Evolutionary conservation across 2,329 filamentous ascomycete species (phyloP), one percentile per base, ranked within the genome.

Genomic region (Colletotrichum lupini): DNA sequence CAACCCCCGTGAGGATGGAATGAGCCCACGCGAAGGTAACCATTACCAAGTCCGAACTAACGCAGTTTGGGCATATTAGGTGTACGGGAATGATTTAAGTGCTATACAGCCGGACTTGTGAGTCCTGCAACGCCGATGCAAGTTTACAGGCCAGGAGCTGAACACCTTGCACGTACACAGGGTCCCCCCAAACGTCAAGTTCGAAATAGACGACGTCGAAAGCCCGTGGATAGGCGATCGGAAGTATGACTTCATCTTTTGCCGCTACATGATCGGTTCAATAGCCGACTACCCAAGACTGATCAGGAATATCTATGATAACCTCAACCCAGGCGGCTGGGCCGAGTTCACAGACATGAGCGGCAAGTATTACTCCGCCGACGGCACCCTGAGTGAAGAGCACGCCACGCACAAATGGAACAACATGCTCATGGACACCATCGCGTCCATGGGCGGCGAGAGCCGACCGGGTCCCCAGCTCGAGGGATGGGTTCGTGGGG

Each of bases 121-220:
- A n/a, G n/a, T n/a, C n/a, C n/a, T n/a, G n/a, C n/a, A n/a, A n/a
- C n/a, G n/a, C n/a, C n/a, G n/a, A n/a, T n/a, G n/a, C n/a, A n/a
- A n/a, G n/a, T n/a, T n/a, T n/a, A n/a, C n/a, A n/a, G n/a, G n/a
- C n/a, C n/a, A n/a, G n/a, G n/a, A n/a, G n/a, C n/a, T n/a, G n/a
- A n/a, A n/a, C n/a, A n/a, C n/a, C n/a, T n/a, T n/a, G n/a, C n/a
- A n/a, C n/a, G n/a, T n/a, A n/a, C n/a, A n/a, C n/a, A n/a, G 59
- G 76, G 77, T 94, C 1, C 93, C 93, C 0, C 88, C 85, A 26
- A 93, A 93, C 76, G 89, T 91, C 70, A 86, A 87, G 71, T 93
- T 93, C 76, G 85, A 91, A 70, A 87, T 93, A 35, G 91, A 93
- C 78, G 91, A 93, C 77, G 88, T 89, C 32, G 89, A 91, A 77